Base-by-base conservation (phyloP, 371 early-diverging fungal genomes). In the Rhizopus delemar region DNA sequence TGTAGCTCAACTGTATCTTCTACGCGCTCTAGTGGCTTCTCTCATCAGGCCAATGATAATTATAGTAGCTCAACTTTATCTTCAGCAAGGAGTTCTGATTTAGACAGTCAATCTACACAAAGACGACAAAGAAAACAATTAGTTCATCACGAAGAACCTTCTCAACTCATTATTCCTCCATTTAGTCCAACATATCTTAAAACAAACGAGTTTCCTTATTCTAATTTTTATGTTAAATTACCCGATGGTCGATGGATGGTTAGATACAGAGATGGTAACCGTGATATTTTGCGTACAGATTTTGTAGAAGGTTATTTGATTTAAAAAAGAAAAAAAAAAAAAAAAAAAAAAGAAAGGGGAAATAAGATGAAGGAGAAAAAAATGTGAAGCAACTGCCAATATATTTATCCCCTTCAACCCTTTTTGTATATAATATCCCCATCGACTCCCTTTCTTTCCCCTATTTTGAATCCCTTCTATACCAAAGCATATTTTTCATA, bases 201-300 rank as follows among this genome's bases (percentile, higher is more conserved):
- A 58, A 38, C 60, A 9, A 71, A 75, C 46, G 72, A 75, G 8
- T 78, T 78, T 16, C 79, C 79, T 46, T 78, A 78, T 43, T 78
- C 79, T 12, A 78, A 78, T 46, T 78, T 78, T 59, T 78, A 78
- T 51, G 63, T 75, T 4, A 73, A 74, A 39, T 12, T 78, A 5
- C 79, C 79, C 8, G 69, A 78, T 56, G 79, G 79, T n/a, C 50
- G 66, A 28, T 78, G 73, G 68, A 75, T 78, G 79, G 55, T 78
- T 9, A 57, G 79, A 43, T 78, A 75, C 41, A 73, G 79, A 39
- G 65, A 68, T 49, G 79, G 79, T 5, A 74, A 78, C 16, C 74
- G 79, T 41, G 72, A 73, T 35, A 75, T 75, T 46, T 56, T 78
- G 13, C 67, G 79, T 3, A 75, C 75, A 15, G 79, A 78, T 57